Percentiles rank a stretch among this genome's conserved stretches.
phyloP scores from a whole-genome alignment of 225 moss, liverwort and hornwort genomes.

The Bryum argenteum region DNA sequence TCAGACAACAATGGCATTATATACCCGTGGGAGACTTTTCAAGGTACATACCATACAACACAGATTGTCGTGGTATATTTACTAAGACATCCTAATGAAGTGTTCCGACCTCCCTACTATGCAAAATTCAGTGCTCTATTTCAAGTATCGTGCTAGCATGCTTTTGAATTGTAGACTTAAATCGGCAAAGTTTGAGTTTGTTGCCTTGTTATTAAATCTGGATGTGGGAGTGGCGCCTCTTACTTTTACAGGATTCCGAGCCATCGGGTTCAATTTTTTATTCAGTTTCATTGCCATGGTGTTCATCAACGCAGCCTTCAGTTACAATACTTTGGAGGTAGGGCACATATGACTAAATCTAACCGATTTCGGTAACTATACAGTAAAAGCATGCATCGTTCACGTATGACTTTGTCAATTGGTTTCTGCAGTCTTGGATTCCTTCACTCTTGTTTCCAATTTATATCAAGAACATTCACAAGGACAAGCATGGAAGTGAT shows the following conservation, averaged over 20 bases:
- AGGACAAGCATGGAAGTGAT: slow-evolving; percentile 65
- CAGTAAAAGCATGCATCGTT: not conserved
- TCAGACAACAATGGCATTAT: slow-evolving; percentile 57
- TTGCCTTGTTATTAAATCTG: too few relatives aligned
- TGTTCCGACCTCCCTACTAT: too few relatives aligned
- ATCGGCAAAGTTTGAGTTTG: too few relatives aligned
- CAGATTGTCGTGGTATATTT: not conserved
- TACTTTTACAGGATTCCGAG: slow-evolving; percentile 53
- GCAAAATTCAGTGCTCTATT: too few relatives aligned
- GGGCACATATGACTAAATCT: slow-evolving; percentile 6
- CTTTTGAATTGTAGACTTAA: too few relatives aligned
- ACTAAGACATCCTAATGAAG: too few relatives aligned
- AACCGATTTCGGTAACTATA: not conserved
- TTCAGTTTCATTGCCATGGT: slow-evolving; percentile 26
- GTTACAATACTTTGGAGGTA: slow-evolving; percentile 58
- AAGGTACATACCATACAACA: slow-evolving; percentile 31
- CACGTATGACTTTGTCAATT: not conserved
- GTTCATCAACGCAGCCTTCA: slow-evolving; percentile 47
- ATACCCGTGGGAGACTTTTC: slow-evolving; percentile 68
- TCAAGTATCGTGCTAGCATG: too few relatives aligned
- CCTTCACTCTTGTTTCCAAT: slow-evolving; percentile 58
- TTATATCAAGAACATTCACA: slow-evolving; percentile 61
- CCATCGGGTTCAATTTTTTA: slow-evolving; percentile 52
- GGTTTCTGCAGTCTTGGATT: slow-evolving; percentile 56
- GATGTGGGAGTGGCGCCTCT: not conserved